These are phyloP conservation scores for Fusarium sp. DNA, from an alignment of 2,329 filamentous ascomycete species.

Conservation along the genomic window DNA sequence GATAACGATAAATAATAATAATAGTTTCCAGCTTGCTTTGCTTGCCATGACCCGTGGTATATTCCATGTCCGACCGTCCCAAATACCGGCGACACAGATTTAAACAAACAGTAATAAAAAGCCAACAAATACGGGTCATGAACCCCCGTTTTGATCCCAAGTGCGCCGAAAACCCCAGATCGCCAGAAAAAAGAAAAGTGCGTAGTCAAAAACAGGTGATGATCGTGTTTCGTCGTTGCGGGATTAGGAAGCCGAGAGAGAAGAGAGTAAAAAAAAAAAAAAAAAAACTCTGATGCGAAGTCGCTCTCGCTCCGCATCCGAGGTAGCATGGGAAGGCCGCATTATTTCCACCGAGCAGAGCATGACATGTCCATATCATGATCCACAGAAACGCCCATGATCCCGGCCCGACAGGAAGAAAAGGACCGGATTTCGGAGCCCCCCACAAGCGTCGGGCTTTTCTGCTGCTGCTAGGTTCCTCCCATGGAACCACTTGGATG, in stretches of 20 bases:
- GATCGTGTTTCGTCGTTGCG: slow-evolving; percentile 13
- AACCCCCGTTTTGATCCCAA: slow-evolving; percentile 15
- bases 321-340: background rate
- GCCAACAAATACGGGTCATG: slow-evolving; percentile 2
- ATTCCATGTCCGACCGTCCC: slow-evolving; percentile 15
- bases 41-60: slow-evolving; percentile 23
- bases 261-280: too few relatives aligned
- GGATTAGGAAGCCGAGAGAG: background rate
- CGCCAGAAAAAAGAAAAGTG: slow-evolving; percentile 10
- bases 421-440: slow-evolving; percentile 12
- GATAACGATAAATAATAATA: background rate
- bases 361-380: background rate
- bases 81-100: slow-evolving; percentile 11
- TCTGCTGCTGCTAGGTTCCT: background rate
- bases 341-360: background rate
- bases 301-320: background rate
- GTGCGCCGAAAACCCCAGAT: slow-evolving; percentile 29
- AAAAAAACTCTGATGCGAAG: background rate
- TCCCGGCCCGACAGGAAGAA: slow-evolving; percentile 6
- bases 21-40: background rate
- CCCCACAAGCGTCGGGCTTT: background rate
- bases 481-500: background rate
- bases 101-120: background rate
- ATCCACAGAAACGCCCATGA: background rate
- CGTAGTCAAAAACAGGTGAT: background rate